Evolutionary conservation across 106 monocot species (phyloP), one percentile per base, ranked within the genome.

Genomic region (Amphibolis antarctica): DNA sequence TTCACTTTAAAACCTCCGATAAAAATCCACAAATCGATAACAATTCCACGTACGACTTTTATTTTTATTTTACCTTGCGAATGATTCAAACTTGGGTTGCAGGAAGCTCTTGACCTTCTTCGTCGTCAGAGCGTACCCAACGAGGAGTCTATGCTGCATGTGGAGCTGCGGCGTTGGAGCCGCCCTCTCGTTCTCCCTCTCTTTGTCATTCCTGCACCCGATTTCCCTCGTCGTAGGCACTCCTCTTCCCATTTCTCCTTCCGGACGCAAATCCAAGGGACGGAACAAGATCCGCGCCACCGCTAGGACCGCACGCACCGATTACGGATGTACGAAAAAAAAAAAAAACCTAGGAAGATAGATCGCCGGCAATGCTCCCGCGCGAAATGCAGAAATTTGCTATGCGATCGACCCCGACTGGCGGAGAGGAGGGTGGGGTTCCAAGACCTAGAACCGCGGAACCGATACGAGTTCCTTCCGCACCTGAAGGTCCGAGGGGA

Each of bases 101-200:
- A 93, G 46, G 67, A 93, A 93, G 74, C 93, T 88, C 88, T 85
- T 88, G 53, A 85, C 83, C 74, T 93, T 93, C 83, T 93, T 93
- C 71, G 84, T 78, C 55, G 93, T 93, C 27, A 93, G 74, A 13
- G 93, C 88, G 62, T 83, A 93, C n/a, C 93, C 93, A 5, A 93
- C 93, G 18, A 88, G 83, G 53, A 93, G 26, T 26, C 27, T 25
- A 14, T 29, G 14, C 23, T 27, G 12, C 13, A 17, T 25, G 12
- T 5, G 27, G 15, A 56, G 5, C 13, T 28, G 56, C 26, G 56
- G 56, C 7, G 56, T 12, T 13, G 28, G 27, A 25, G 27, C 23
- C 12, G 12, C 26, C 56, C 56, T 56, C 29, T 56, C 56, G 28
- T 56, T 56, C 28, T 56, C 56, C 56, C 12, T 56, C 28, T 56